Evolutionary conservation across 2,329 filamentous ascomycete species (phyloP).

Genomic region (Aspergillus pseudotamarii): DNA sequence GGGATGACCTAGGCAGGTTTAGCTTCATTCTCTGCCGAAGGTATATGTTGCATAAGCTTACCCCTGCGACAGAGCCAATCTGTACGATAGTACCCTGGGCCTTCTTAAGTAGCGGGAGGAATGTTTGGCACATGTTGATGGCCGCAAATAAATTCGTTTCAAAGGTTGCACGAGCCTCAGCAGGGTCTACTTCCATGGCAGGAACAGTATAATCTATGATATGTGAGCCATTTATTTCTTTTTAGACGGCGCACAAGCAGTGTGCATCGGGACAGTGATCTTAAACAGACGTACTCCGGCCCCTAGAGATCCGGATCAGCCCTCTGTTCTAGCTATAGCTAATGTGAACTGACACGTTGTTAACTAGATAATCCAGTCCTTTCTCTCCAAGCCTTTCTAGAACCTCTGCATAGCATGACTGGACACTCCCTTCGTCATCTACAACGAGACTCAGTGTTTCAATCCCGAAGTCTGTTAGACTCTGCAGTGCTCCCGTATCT

Average conservation of each 20-base stretch:
- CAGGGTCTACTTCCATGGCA: slow-evolving; percentile 57
- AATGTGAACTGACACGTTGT: slow-evolving; percentile 53
- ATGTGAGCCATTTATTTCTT: slow-evolving; percentile 11
- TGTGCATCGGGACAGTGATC: background rate
- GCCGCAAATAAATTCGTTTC: slow-evolving; percentile 61
- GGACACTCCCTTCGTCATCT: slow-evolving; percentile 53
- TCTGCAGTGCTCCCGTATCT: slow-evolving; percentile 51
- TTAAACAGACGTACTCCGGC: slow-evolving; percentile 31
- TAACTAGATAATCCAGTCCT: slow-evolving; percentile 59
- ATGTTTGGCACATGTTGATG: slow-evolving; percentile 60
- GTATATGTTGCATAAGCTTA: slow-evolving; percentile 11
- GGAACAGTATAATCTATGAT: slow-evolving; percentile 57
- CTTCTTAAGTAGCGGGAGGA: slow-evolving; percentile 56
- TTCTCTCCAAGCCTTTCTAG: slow-evolving; percentile 49
- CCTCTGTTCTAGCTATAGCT: background rate
- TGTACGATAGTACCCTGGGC: slow-evolving; percentile 50
- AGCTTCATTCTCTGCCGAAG: background rate
- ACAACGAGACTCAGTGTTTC: slow-evolving; percentile 60
- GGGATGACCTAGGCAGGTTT: slow-evolving; percentile 39
- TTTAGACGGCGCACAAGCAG: background rate
- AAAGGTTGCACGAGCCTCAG: slow-evolving; percentile 51
- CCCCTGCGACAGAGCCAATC: slow-evolving; percentile 48
- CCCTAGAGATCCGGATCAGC: slow-evolving; percentile 22
- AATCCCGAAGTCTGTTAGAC: slow-evolving; percentile 54
- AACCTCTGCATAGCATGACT: slow-evolving; percentile 50